Percentiles rank a stretch among this genome's conserved stretches.
Evolutionary conservation across 75 land plant species (phyloP).

Genomic region (Selaginella tamariscina): DNA sequence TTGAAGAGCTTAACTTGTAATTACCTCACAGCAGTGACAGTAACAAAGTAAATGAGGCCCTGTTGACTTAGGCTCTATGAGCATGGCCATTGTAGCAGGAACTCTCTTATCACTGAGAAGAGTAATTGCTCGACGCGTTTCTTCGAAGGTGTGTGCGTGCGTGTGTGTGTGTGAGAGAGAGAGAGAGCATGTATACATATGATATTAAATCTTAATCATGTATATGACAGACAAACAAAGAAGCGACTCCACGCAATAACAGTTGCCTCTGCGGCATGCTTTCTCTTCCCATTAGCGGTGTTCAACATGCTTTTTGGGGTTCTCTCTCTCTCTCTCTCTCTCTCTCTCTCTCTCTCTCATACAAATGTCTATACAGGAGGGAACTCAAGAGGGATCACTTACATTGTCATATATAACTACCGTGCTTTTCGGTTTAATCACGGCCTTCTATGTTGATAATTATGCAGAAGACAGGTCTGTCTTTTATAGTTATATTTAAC

Average conservation of each 20-base stretch:
- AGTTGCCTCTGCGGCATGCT: conserved; percentile 86
- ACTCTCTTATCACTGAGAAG: conserved; percentile 71
- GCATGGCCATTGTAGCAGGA: conserved; percentile 60
- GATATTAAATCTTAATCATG: background rate
- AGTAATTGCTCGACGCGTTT: conserved; percentile 87
- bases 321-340: background rate
- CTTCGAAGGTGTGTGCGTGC: conserved; percentile 51
- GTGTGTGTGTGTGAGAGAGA: background rate
- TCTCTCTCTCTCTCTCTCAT: background rate
- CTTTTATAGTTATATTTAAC: too few relatives aligned
- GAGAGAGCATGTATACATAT: too few relatives aligned
- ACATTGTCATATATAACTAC: background rate
- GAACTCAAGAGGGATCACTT: background rate
- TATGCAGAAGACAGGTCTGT: background rate
- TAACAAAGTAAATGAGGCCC: conserved; percentile 22
- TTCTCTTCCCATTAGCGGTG: conserved; percentile 64
- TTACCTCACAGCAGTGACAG: background rate
- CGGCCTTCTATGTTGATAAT: background rate
- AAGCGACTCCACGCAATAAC: conserved; percentile 84
- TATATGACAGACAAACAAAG: conserved; percentile 52
- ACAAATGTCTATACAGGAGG: background rate
- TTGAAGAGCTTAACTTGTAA: background rate
- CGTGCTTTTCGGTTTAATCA: background rate
- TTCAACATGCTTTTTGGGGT: conserved; percentile 1
- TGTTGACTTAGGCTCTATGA: conserved; percentile 53